Percentiles rank a stretch among this genome's conserved stretches.
Conservation (phyloP, 148 eudicot genomes). For the Diospyros lotus region DNA sequence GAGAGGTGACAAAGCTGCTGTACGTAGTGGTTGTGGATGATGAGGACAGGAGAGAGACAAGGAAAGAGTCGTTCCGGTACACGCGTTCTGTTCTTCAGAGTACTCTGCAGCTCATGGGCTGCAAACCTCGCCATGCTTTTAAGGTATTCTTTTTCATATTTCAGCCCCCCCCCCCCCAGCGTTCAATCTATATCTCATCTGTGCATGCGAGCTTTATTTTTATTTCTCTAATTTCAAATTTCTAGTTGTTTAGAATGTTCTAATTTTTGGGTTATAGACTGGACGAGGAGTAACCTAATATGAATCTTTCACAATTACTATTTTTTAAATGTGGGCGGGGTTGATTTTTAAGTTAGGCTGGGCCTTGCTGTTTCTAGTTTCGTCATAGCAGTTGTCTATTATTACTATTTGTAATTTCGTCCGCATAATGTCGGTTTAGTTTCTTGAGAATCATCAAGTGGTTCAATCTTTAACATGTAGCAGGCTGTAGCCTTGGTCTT, state of each 20-base stretch:
- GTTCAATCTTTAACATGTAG: neutral
- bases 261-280: no score
- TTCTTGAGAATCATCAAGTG: neutral
- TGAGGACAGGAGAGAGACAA: conserved; percentile 32
- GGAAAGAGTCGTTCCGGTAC: conserved; percentile 65
- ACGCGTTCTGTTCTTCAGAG: conserved; percentile 89
- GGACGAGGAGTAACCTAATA: no score
- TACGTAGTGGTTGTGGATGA: conserved; percentile 78
- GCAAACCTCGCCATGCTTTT: conserved; percentile 96
- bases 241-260: no score
- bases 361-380: no score
- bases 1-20: conserved; percentile 62
- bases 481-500: neutral
- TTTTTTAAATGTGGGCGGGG: no score
- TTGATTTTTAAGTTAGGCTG: no score
- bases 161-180: no score
- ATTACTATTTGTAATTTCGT: no score
- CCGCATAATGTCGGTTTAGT: no score
- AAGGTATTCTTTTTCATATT: conserved; percentile 38
- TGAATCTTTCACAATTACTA: no score
- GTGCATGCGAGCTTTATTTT: neutral
- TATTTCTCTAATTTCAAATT: no score
- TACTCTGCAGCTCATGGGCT: conserved; percentile 96
- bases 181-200: neutral
- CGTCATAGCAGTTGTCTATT: no score